Evolutionary conservation across 768 basidiomycete genomes (phyloP).

Genomic region (Melanogaster broomeanus): DNA sequence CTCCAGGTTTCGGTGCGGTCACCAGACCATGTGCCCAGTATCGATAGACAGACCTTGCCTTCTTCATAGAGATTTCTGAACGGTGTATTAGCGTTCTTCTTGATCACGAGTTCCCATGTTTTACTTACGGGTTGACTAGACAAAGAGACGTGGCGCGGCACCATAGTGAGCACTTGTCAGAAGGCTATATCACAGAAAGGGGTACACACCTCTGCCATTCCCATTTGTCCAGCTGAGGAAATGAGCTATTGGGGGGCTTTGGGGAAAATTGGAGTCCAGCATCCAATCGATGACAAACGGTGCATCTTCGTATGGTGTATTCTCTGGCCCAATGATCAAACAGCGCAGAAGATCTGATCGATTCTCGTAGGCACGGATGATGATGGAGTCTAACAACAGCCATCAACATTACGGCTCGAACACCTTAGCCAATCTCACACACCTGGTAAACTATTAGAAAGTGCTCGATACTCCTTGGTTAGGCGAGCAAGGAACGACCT

Average conservation of each 20-base stretch:
- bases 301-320: constrained; percentile 94
- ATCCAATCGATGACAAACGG: constrained; percentile 96
- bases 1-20: constrained; percentile 90
- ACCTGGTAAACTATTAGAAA: constrained; percentile 85
- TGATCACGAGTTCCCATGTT: neutral
- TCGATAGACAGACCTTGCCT: constrained; percentile 91
- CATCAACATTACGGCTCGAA: constrained; percentile 6
- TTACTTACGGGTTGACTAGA: constrained; percentile 72
- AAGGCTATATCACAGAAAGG: neutral
- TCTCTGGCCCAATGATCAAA: constrained; percentile 89
- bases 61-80: constrained; percentile 89
- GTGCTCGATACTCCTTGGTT: constrained; percentile 78
- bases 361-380: constrained; percentile 91
- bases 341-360: constrained; percentile 83
- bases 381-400: constrained; percentile 64
- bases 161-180: neutral
- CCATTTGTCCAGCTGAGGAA: constrained; percentile 96
- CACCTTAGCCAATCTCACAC: constrained; percentile 5
- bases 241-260: constrained; percentile 81
- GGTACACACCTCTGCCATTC: constrained; percentile 62
- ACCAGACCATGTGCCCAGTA: constrained; percentile 90
- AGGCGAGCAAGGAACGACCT: constrained; percentile 78
- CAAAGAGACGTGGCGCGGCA: neutral
- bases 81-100: neutral
- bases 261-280: constrained; percentile 82